Conservation (phyloP, 257 asterid species). For the Rehmannia glutinosa region DNA sequence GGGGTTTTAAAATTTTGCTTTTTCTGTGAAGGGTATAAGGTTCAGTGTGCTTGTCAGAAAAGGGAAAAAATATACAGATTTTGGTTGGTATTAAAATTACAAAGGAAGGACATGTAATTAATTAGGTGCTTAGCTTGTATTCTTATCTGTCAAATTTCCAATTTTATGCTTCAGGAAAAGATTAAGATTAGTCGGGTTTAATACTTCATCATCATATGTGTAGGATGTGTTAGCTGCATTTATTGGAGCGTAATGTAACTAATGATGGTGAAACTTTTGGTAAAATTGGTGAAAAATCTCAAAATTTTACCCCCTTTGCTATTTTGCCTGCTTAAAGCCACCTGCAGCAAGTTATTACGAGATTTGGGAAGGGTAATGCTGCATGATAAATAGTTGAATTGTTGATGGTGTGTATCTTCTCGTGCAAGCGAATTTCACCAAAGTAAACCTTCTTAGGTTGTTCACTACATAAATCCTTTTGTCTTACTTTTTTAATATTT, state of each 20-base stretch:
- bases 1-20: neutral
- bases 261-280: neutral
- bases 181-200: neutral
- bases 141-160: neutral
- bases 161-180: too few relatives aligned
- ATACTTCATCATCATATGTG: neutral
- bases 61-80: neutral
- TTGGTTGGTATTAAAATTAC: neutral
- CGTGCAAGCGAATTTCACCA: too few relatives aligned
- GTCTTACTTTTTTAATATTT: too few relatives aligned
- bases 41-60: neutral
- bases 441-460: too few relatives aligned
- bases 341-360: too few relatives aligned
- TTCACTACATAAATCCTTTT: too few relatives aligned
- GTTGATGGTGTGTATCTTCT: too few relatives aligned
- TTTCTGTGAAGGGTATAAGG: neutral
- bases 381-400: too few relatives aligned
- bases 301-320: neutral
- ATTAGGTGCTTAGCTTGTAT: neutral
- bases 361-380: too few relatives aligned
- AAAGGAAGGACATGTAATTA: neutral
- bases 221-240: constrained; percentile 4
- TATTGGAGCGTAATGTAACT: neutral
- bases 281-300: neutral
- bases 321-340: neutral